Conservation (phyloP, 129 eudicot genomes). For the Centaurea solstitialis region DNA sequence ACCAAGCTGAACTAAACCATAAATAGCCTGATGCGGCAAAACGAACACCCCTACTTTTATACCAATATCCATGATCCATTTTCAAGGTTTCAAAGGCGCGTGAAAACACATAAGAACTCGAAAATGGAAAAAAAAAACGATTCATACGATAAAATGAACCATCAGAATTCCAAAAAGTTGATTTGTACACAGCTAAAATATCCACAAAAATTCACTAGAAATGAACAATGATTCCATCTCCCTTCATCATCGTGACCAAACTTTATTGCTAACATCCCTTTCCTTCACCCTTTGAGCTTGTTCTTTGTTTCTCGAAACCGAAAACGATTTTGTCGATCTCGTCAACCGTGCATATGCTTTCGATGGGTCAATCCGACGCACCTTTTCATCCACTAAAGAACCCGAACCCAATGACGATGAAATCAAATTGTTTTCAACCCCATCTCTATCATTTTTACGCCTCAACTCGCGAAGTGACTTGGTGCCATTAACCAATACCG, state of each 20-base stretch:
- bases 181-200: neutral
- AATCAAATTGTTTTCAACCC: conserved; percentile 38
- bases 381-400: conserved; percentile 35
- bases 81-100: too few relatives aligned
- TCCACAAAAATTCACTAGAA: neutral
- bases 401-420: conserved; percentile 4
- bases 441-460: conserved; percentile 27
- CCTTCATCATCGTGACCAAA: conserved; percentile 33
- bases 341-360: conserved; percentile 38
- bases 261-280: conserved; percentile 24
- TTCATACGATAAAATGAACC: neutral
- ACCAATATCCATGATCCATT: neutral
- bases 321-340: conserved; percentile 20
- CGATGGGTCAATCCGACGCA: conserved; percentile 29
- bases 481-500: conserved; percentile 23
- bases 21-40: neutral
- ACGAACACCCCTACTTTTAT: neutral
- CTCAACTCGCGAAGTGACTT: conserved; percentile 30
- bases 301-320: conserved; percentile 28
- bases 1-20: too few relatives aligned
- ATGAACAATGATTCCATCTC: neutral
- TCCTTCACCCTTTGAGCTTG: conserved; percentile 27
- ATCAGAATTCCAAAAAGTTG: neutral
- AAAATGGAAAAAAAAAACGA: neutral
- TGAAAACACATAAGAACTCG: too few relatives aligned